Evolutionary conservation across 2,329 filamentous ascomycete species (phyloP).

Genomic region (Colletotrichum somersetense): DNA sequence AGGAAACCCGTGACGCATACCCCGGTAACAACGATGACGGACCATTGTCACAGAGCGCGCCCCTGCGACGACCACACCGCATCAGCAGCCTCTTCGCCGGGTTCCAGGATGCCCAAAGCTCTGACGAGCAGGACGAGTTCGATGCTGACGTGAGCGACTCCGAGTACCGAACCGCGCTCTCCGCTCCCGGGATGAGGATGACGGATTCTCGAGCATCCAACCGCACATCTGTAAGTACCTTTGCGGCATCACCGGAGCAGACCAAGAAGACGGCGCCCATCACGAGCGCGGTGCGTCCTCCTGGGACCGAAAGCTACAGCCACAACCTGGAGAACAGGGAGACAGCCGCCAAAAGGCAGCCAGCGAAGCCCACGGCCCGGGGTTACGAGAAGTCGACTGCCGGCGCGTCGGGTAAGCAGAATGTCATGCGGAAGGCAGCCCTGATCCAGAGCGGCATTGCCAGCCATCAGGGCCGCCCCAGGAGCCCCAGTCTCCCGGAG

Average conservation of each 20-base stretch:
- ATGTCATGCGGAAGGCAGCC: constrained; percentile 80
- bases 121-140: constrained; percentile 75
- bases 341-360: constrained; percentile 49
- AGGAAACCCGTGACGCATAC: constrained; percentile 73
- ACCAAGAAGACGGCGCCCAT: constrained; percentile 46
- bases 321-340: constrained; percentile 55
- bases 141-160: constrained; percentile 74
- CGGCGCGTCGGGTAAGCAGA: constrained; percentile 60
- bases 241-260: constrained; percentile 54
- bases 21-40: constrained; percentile 86
- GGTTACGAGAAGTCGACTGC: constrained; percentile 55
- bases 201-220: constrained; percentile 55
- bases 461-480: constrained; percentile 73
- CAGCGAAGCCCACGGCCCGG: constrained; percentile 49
- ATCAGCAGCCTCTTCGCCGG: constrained; percentile 90
- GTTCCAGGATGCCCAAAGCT: constrained; percentile 77
- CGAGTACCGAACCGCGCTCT: constrained; percentile 75
- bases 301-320: constrained; percentile 60
- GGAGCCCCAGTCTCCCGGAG: constrained; percentile 75
- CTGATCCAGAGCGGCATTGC: constrained; percentile 84
- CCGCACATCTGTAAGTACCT: constrained; percentile 56
- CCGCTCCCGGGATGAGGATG: constrained; percentile 69
- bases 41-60: constrained; percentile 72
- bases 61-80: constrained; percentile 77
- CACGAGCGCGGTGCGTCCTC: constrained; percentile 50